These are phyloP conservation scores for Exophiala alcalophila DNA, from an alignment of 2,329 filamentous ascomycete species.

Conservation along the genomic window DNA sequence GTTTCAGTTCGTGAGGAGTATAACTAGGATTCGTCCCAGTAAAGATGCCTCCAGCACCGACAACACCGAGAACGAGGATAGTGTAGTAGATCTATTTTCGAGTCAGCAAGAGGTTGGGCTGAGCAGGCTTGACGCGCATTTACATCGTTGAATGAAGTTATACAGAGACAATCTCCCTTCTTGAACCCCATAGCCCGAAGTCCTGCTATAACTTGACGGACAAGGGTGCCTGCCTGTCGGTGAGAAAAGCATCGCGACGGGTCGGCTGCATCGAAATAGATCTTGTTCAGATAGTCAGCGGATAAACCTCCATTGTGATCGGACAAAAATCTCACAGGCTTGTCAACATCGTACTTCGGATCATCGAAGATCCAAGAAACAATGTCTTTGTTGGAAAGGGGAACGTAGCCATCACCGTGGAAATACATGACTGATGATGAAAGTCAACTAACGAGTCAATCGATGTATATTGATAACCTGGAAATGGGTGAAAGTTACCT, in stretches of 20 bases:
- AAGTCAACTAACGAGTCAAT: too few species aligned
- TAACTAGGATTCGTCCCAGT: slow-evolving; percentile 51
- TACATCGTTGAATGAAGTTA: slow-evolving; percentile 55
- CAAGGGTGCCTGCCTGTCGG: slow-evolving; percentile 30
- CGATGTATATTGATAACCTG: too few species aligned
- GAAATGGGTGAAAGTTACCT: too few species aligned
- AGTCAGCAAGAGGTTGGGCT: too few species aligned
- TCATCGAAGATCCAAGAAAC: too few species aligned
- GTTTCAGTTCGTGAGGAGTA: slow-evolving; percentile 46
- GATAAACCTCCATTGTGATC: slow-evolving; percentile 30
- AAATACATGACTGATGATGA: too few species aligned
- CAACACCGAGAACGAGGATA: slow-evolving; percentile 40
- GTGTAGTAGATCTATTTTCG: slow-evolving; percentile 35
- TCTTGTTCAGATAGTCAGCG: too few species aligned
- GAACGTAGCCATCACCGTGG: too few species aligned
- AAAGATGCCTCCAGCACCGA: slow-evolving; percentile 49
- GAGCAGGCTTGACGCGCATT: background rate
- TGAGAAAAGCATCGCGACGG: slow-evolving; percentile 26
- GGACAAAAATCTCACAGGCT: too few species aligned
- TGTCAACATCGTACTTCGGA: too few species aligned
- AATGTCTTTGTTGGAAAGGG: too few species aligned
- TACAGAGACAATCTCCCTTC: slow-evolving; percentile 52
- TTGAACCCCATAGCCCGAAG: slow-evolving; percentile 34
- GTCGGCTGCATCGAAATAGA: slow-evolving; percentile 51
- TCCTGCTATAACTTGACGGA: slow-evolving; percentile 53